A percentile compares a stretch with the other conserved stretches of the same genome.
phyloP scores from a whole-genome alignment of 2,329 filamentous ascomycete species.

The Penicillium sclerotigenum region DNA sequence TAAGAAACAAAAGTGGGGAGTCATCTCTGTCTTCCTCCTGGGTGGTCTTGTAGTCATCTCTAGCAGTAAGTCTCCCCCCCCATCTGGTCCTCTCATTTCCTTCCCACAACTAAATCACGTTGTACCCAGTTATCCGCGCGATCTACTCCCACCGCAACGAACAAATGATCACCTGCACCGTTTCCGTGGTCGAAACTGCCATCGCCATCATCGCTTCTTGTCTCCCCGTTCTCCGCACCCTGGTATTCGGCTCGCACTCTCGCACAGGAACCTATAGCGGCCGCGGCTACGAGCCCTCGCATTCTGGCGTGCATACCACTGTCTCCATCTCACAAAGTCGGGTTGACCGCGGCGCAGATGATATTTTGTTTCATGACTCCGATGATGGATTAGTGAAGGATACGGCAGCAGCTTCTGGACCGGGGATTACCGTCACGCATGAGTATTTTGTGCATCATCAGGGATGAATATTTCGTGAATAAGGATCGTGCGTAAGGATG shows the following conservation, averaged over 20 bases:
- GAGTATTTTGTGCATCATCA: slow-evolving; percentile 17
- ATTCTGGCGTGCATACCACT: slow-evolving; percentile 10
- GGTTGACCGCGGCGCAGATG: background rate
- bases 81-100: background rate
- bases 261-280: slow-evolving; percentile 20
- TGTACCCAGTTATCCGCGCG: slow-evolving; percentile 20
- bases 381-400: slow-evolving; percentile 20
- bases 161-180: slow-evolving; percentile 27
- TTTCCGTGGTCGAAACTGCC: slow-evolving; percentile 24
- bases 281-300: slow-evolving; percentile 20
- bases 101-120: background rate
- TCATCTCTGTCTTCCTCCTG: background rate
- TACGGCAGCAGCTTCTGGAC: background rate
- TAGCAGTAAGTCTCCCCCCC: slow-evolving; percentile 16
- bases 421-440: slow-evolving; percentile 19
- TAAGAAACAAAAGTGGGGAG: background rate
- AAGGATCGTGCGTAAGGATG: background rate
- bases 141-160: slow-evolving; percentile 20
- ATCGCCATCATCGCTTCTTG: slow-evolving; percentile 22
- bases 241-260: slow-evolving; percentile 26
- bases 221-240: slow-evolving; percentile 18
- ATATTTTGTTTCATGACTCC: slow-evolving; percentile 18
- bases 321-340: slow-evolving; percentile 12
- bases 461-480: slow-evolving; percentile 15
- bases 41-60: slow-evolving; percentile 3